Base-by-base conservation (phyloP, 208 protist species). In the Leptomonas pyrrhocoris region DNA sequence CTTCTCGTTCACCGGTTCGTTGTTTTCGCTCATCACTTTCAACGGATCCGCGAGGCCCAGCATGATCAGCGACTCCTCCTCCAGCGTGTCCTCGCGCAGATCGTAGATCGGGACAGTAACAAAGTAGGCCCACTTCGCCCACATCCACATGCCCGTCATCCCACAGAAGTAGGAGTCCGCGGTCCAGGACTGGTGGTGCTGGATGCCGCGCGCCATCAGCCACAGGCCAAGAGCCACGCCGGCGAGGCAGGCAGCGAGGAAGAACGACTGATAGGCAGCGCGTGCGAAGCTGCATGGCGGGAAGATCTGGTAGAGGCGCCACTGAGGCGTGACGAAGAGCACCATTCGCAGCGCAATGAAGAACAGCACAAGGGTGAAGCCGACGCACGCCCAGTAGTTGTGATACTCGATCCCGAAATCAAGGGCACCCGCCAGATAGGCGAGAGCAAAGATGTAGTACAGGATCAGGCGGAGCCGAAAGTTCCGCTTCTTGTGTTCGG, bases 101-200 rank as follows among this genome's bases (percentile, higher is more conserved):
- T 85, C 31, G 46, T 78, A 80, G 43, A 89, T 86, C 21, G 81
- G 74, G 40, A 74, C 2, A 4, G 73, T 86, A 40, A 89, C 58
- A 28, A 90, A 88, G 66, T 81, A 88, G 43, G 74, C 67, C 89
- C 89, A 94, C 79, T 94, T 94, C 30, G 74, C 78, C 25, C 75
- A 77, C 68, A 82, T 88, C 61, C 72, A 78, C 51, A 88, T 66
- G 21, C 84, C 85, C 28, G 79, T 92, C 79, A 91, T 87, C 28
- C 73, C 80, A 63, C 89, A 94, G 60, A 90, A 94, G 66, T 91
- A 89, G 21, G 83, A 90, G 15, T 80, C 61, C 8, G 77, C 85
- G 5, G 45, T 80, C 89, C 89, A 94, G 5, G 49, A 34, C 60
- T 94, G 82, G 45, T 77, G 65, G 48, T 74, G 25, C 46, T 81